Base-by-base conservation (phyloP, 1,139 yeast genomes). In the Pichia sp. region DNA sequence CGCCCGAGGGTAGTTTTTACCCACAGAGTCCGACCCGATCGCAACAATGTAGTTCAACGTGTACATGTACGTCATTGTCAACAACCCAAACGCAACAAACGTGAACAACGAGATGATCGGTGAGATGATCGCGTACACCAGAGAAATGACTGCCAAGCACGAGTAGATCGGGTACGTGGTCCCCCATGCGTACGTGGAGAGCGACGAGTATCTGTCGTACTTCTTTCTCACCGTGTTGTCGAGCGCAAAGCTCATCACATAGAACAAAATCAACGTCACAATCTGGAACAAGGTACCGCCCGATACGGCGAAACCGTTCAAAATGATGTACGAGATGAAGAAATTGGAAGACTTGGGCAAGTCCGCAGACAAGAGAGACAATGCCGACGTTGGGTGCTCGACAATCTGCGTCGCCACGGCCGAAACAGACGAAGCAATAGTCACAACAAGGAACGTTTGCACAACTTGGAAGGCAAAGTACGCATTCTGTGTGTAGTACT, bases 261-360 rank as follows among this genome's bases (percentile, higher is more conserved):
- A 77, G 15, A 82, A 72, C 63, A 85, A 80, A 32, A 87, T 64
- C 50, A 88, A 75, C 60, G 81, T 82, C 31, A 54, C 59, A 41
- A 56, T 47, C 48, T 56, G 59, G 40, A 56, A 56, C 34, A 56
- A 72, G 80, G 93, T 70, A 56, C 79, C 82, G 0, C 95, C 95
- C 61, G 86, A 81, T 60, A 85, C 80, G 1, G 90, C 78, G 57
- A 89, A 73, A 0, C 95, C 93, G 67, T 87, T 83, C 45, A 89
- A 73, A 0, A 89, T 74, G 38, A 88, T 74, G 62, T 83, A 87
- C 4, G 90, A 87, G 65, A 85, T 84, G 70, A 88, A 89, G 64
- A 89, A 89, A 52, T 85, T 87, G 1, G 95, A 87, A 26, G 95
- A 85, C 64, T 85, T 87, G 0, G 96, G 96, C 47, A 89, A 72